These are phyloP conservation scores for Trichoderma erinaceum DNA, from an alignment of 495 filamentous ascomycete species.

Conservation along the genomic window DNA sequence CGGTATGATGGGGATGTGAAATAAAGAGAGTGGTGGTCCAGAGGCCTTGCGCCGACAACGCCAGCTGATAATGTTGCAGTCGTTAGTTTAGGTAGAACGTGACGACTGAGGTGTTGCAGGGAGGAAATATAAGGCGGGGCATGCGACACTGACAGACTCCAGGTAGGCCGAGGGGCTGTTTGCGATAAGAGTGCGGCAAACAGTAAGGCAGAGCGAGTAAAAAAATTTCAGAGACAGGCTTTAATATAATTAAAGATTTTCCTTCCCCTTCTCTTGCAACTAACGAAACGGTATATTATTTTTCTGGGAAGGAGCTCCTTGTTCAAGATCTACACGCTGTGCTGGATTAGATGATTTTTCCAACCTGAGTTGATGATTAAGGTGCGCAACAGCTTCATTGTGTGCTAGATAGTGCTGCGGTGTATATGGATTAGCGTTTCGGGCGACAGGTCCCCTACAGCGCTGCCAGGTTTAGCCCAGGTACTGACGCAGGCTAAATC, in stretches of 20 bases:
- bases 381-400: too few relatives aligned
- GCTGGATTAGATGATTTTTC: too few relatives aligned
- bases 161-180: slow-evolving; percentile 1
- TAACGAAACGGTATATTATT: too few relatives aligned
- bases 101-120: not conserved
- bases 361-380: too few relatives aligned
- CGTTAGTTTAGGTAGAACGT: not conserved
- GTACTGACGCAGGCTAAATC: not conserved
- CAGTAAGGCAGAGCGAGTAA: not conserved
- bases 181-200: not conserved
- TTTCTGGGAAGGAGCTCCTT: too few relatives aligned
- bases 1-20: not conserved
- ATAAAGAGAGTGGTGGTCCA: not conserved
- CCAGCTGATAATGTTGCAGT: not conserved
- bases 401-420: too few relatives aligned
- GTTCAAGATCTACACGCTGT: too few relatives aligned
- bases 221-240: not conserved
- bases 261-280: too few relatives aligned
- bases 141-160: not conserved
- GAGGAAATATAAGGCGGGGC: slow-evolving; percentile 8
- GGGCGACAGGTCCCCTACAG: not conserved
- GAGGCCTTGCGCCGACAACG: not conserved
- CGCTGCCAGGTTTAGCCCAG: not conserved
- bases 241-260: not conserved
- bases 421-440: too few relatives aligned